These are phyloP conservation scores for Didymella keratinophila DNA, from an alignment of 2,329 filamentous ascomycete species.

Conservation along the genomic window DNA sequence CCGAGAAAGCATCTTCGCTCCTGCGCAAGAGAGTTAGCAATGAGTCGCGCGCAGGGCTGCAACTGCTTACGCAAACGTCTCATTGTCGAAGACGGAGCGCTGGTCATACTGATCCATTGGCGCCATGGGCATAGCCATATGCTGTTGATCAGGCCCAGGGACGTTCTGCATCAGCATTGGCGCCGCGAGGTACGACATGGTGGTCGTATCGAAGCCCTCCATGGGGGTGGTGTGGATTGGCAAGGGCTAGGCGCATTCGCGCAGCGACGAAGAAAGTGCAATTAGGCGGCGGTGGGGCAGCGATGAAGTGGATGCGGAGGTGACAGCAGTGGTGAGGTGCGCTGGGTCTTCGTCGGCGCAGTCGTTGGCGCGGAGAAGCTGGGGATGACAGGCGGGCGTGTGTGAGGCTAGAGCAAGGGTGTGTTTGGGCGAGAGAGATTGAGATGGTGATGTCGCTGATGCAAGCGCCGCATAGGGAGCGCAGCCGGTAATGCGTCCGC, in stretches of 20 bases:
- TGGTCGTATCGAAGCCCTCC: slow-evolving; percentile 67
- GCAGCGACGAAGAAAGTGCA: slow-evolving; percentile 26
- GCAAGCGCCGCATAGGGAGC: slow-evolving; percentile 21
- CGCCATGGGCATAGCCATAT: slow-evolving; percentile 53
- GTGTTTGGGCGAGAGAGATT: slow-evolving; percentile 13
- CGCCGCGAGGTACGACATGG: slow-evolving; percentile 68
- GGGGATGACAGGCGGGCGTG: slow-evolving; percentile 14
- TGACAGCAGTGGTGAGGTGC: slow-evolving; percentile 16
- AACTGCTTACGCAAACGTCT: slow-evolving; percentile 63
- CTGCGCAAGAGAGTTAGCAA: slow-evolving; percentile 49
- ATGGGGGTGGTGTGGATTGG: slow-evolving; percentile 40
- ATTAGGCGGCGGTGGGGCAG: slow-evolving; percentile 19
- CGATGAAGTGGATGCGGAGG: slow-evolving; percentile 24
- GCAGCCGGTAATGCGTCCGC: slow-evolving; percentile 22
- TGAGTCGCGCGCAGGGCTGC: background rate
- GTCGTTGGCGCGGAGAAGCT: slow-evolving; percentile 22
- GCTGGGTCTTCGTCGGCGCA: slow-evolving; percentile 21
- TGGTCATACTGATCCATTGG: slow-evolving; percentile 65
- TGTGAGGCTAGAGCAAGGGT: slow-evolving; percentile 14
- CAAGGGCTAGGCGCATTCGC: slow-evolving; percentile 40
- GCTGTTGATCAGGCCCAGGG: slow-evolving; percentile 52
- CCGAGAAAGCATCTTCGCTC: slow-evolving; percentile 60
- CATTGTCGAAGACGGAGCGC: slow-evolving; percentile 66
- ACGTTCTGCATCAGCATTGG: slow-evolving; percentile 64
- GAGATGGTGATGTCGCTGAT: slow-evolving; percentile 24